Evolutionary conservation across 2,329 filamentous ascomycete genomes (phyloP).

Genomic region (Aureobasidium sp.): DNA sequence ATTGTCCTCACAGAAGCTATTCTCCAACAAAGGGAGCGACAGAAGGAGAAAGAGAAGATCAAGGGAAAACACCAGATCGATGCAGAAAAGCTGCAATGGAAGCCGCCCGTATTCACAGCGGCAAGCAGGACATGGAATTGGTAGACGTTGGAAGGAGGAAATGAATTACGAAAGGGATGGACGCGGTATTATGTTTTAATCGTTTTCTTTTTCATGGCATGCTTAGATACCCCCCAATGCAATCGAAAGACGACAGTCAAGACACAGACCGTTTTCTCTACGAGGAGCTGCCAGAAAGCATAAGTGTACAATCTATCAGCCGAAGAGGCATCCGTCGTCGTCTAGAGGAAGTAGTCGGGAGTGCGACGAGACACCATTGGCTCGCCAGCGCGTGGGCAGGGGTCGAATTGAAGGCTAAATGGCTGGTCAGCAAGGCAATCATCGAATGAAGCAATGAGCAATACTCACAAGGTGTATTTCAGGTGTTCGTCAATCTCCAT

Average conservation of each 20-base stretch:
- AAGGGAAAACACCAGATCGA: slow-evolving; percentile 76
- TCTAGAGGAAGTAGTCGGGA: slow-evolving; percentile 96
- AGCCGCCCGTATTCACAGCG: slow-evolving; percentile 88
- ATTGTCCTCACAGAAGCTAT: slow-evolving; percentile 84
- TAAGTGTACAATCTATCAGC: slow-evolving; percentile 16
- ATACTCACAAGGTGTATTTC: slow-evolving; percentile 89
- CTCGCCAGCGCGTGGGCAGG: slow-evolving; percentile 92
- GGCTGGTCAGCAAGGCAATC: neutral
- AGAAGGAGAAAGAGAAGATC: slow-evolving; percentile 64
- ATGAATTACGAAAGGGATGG: slow-evolving; percentile 11
- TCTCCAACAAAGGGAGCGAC: slow-evolving; percentile 59
- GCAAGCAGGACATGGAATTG: slow-evolving; percentile 92
- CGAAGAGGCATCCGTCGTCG: neutral
- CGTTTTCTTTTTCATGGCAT: slow-evolving; percentile 13
- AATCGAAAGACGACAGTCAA: slow-evolving; percentile 7
- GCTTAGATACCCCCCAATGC: slow-evolving; percentile 14
- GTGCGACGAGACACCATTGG: slow-evolving; percentile 96
- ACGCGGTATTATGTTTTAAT: slow-evolving; percentile 11
- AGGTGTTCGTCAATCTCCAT: slow-evolving; percentile 85
- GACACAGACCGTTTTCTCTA: slow-evolving; percentile 11
- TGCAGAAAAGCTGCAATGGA: slow-evolving; percentile 78
- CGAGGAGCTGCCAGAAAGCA: slow-evolving; percentile 9
- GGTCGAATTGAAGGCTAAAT: slow-evolving; percentile 92
- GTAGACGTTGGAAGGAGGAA: slow-evolving; percentile 41
- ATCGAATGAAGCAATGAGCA: neutral